Conservation (phyloP, 2,329 filamentous ascomycete species). For the Colletotrichum camelliae region DNA sequence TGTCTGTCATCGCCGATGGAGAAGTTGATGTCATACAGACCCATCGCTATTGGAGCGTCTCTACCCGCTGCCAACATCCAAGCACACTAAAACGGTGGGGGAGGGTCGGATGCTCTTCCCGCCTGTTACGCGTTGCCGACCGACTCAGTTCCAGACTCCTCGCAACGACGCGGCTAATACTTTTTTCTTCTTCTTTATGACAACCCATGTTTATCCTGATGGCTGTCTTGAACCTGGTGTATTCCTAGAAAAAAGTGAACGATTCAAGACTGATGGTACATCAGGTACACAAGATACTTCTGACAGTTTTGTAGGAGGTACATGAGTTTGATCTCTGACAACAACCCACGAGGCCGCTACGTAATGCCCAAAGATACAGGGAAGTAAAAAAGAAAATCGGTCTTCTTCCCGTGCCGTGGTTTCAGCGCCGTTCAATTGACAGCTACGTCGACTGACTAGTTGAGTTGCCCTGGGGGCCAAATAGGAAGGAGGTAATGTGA, state of each 20-base stretch:
- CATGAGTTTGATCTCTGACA: neutral
- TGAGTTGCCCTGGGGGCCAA: neutral
- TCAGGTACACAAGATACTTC: constrained; percentile 4
- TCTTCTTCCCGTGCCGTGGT: neutral
- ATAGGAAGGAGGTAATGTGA: neutral
- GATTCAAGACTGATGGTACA: neutral
- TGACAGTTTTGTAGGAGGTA: neutral
- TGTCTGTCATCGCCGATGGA: constrained; percentile 7
- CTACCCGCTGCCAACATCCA: neutral
- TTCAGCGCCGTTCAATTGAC: neutral
- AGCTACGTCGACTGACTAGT: neutral
- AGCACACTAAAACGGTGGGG: neutral
- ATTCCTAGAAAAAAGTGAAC: neutral
- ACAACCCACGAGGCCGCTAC: neutral
- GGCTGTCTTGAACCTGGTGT: neutral
- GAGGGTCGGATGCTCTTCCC: neutral
- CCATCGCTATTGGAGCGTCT: constrained; percentile 8
- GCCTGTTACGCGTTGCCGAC: neutral
- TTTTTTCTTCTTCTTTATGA: neutral
- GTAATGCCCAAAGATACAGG: neutral
- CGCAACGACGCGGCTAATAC: neutral
- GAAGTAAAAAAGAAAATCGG: neutral
- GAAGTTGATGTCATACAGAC: constrained; percentile 16
- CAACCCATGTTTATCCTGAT: neutral
- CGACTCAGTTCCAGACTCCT: neutral